A percentile compares a stretch with the other conserved stretches of the same genome.
Evolutionary conservation across 306 rosid genomes (phyloP).

Genomic region (Macrotyloma uniflorum): DNA sequence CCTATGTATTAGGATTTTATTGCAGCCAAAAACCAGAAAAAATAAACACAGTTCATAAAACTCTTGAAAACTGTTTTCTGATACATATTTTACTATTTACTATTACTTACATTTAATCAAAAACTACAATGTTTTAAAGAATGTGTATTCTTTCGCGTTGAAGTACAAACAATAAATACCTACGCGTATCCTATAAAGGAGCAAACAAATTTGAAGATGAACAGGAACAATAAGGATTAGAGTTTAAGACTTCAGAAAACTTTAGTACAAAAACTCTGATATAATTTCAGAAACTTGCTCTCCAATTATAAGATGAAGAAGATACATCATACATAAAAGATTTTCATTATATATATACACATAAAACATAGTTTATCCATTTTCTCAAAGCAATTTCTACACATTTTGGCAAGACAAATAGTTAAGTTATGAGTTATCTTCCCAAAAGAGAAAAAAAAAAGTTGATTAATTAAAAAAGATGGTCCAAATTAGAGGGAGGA

Average conservation of each 20-base stretch:
- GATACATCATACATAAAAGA: too few species aligned
- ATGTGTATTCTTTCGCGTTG: too few species aligned
- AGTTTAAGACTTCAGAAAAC: neutral
- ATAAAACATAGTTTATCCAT: too few species aligned
- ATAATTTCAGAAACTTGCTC: neutral
- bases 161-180: too few species aligned
- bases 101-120: too few species aligned
- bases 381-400: neutral
- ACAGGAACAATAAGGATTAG: neutral
- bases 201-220: neutral
- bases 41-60: too few species aligned
- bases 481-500: constrained; percentile 12
- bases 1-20: neutral
- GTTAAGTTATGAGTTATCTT: constrained; percentile 1
- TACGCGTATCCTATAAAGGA: neutral
- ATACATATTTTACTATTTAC: too few species aligned
- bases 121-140: too few species aligned
- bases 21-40: neutral
- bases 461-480: too few species aligned
- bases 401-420: neutral
- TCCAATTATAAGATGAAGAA: neutral
- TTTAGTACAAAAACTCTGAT: neutral
- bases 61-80: too few species aligned
- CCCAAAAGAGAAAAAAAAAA: too few species aligned
- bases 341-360: neutral